Evolutionary conservation across 2,329 filamentous ascomycete genomes (phyloP), one percentile per base, ranked within the genome.

Genomic region (Mollisiaceae sp.): DNA sequence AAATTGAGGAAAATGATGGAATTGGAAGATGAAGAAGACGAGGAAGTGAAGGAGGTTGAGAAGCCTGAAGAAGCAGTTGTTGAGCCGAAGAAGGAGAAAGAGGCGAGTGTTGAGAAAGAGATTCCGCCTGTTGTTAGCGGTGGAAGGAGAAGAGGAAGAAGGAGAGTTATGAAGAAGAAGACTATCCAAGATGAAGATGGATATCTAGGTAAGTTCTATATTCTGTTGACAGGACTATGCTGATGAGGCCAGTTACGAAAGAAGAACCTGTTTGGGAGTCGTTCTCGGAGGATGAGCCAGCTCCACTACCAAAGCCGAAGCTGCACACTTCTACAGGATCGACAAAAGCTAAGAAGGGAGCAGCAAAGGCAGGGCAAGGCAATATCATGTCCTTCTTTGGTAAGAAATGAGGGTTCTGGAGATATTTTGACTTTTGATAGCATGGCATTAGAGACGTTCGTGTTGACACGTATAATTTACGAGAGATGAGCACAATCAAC

Each of bases 331-430:
- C 55, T 66, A 70, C 80, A 1, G 78, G 81, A 8, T 77, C 80
- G 24, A 82, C 83, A 14, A 80, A 83, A 65, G 80, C 81, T 24
- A 88, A 85, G 72, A 90, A 89, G 75, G 73, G 80, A 22, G 79
- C 79, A 1, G 79, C 81, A 1, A 92, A 92, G 75, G 78, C 79
- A 8, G 77, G 86, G 2, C 90, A 93, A 74, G 93, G 93, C 2
- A 97, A 84, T 76, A 97, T 97, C 75, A 97, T 94, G 90, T 93
- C 90, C 0, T 97, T 97, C 79, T 97, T 97, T 78, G 85, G 85
- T 50, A 97, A 96, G 82, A 95, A 93, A 62, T 74, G 43, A 66
- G 45, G 18, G 6, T 38, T n/a, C 1, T 27, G 22, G 12, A 20
- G 45, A n/a, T 2, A 18, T 54, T 36, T 22, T 20, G 32, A 20